Conservation (phyloP, 2,329 filamentous ascomycete genomes). For the Akanthomyces uredinophilus region DNA sequence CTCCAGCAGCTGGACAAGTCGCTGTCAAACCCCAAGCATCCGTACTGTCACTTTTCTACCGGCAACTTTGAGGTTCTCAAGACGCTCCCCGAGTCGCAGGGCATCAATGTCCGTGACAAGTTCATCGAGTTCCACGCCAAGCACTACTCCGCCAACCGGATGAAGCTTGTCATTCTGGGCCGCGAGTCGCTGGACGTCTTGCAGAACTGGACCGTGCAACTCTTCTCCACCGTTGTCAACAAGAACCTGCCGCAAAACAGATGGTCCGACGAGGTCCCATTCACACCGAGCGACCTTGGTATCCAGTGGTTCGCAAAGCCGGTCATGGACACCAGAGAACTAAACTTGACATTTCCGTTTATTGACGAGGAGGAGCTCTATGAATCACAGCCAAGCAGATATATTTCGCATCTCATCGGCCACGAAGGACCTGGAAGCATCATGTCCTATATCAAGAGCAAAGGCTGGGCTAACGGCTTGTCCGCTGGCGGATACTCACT, state of each 20-base stretch:
- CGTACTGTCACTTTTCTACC: slow-evolving; percentile 87
- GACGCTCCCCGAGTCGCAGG: slow-evolving; percentile 70
- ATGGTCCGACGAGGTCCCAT: slow-evolving; percentile 49
- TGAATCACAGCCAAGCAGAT: slow-evolving; percentile 76
- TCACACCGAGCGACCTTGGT: slow-evolving; percentile 44
- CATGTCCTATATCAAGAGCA: slow-evolving; percentile 81
- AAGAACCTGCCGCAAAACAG: slow-evolving; percentile 64
- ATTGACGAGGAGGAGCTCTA: slow-evolving; percentile 76
- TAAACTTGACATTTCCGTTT: slow-evolving; percentile 80
- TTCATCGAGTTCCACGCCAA: slow-evolving; percentile 89
- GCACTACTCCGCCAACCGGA: slow-evolving; percentile 87
- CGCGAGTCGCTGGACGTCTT: slow-evolving; percentile 76
- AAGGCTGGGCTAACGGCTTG: slow-evolving; percentile 82
- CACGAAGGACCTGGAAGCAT: slow-evolving; percentile 92
- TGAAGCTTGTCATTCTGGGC: slow-evolving; percentile 86
- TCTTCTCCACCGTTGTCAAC: slow-evolving; percentile 78
- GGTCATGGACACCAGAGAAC: slow-evolving; percentile 77
- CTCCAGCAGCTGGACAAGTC: slow-evolving; percentile 84
- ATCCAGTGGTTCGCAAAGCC: slow-evolving; percentile 84
- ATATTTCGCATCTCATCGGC: slow-evolving; percentile 83
- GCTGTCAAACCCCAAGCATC: slow-evolving; percentile 80
- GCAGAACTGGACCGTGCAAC: slow-evolving; percentile 75
- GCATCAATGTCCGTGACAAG: slow-evolving; percentile 80
- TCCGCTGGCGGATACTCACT: slow-evolving; percentile 71
- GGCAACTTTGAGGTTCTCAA: slow-evolving; percentile 84